Evolutionary conservation across 805 yeast species (phyloP), one percentile per base, ranked within the genome.

Genomic region (Wickerhamiella sorbophila): DNA sequence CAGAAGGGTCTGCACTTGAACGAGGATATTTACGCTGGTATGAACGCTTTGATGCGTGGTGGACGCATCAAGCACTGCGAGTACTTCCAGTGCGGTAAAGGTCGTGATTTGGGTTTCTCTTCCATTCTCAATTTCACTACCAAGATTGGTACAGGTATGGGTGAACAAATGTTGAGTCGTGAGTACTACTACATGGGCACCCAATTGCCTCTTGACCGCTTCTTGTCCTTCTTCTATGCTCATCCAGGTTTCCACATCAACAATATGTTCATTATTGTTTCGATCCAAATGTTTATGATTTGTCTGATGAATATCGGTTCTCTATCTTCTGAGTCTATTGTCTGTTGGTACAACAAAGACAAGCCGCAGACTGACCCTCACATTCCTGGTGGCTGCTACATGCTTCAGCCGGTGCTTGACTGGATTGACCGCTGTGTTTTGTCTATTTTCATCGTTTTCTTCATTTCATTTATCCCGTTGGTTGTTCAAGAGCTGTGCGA

Each of bases 91-190:
- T 88, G 97, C 62, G 97, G 97, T 26, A 88, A 88, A 59, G 97
- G 97, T 0, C 71, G 97, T 59, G 97, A 88, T 64, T 64, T 88
- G 42, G 97, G 97, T 2, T 88, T 88, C 62, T 80, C 86, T 1
- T 83, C 95, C 0, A 86, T 88, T 49, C 66, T 88, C 51, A 88
- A 87, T 56, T 88, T 88, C 65, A 88, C 95, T 0, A 80, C 95
- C 2, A 88, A 88, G 63, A 87, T 88, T 57, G 97, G 97, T 2
- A 91, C 95, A 34, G 97, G 97, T 39, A 88, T 88, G 97, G 97
- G 97, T 6, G 97, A 88, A 58, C 97, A 88, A 59, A 72, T 87
- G 59, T 63, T 88, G 27, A 84, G 95, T 4, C 71, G 97, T 54
- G 97, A 88, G 55, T 85, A 87, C 61, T 88, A 79, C 58, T 85